Base-by-base conservation (phyloP, 495 filamentous ascomycete genomes). In the Clavariopsis aquatica region DNA sequence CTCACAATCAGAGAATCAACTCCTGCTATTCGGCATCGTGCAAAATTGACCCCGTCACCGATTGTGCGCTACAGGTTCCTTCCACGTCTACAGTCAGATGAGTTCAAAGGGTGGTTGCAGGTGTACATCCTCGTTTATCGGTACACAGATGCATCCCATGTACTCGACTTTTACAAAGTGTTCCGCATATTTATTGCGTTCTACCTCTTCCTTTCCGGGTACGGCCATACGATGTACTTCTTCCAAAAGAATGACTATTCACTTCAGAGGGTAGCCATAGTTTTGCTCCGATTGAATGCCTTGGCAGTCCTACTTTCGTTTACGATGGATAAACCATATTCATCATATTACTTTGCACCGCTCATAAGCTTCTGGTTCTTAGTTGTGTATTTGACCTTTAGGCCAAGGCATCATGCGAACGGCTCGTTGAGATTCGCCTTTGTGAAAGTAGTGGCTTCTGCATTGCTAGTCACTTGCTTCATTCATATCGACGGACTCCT, bases 31-130 rank as follows among this genome's bases (percentile, higher is more conserved):
- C 31, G 19, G 61, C 34, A 28, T n/a, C 20, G 55, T 15, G 1
- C 55, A 49, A 27, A 8, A 27, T 12, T 43, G 19, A 19, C 20
- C 36, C 29, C 34, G 24, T 7, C 34, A 55, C 15, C 54, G 20
- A 22, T 34, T 36, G 19, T 34, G 28, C 70, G 71, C 22, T 68
- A 74, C 23, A 57, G 65, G 19, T 84, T 82, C 58, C 74, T 87
- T 17, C 77, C 78, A 7, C 74, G 82, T 63, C 72, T 80, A 19
- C 84, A 86, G 64, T 83, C 81, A 3, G 78, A 87, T 65, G 85
- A 88, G 69, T 85, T 82, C 79, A 87, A 87, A 75, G 85, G 85
- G 17, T 81, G 83, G 78, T 83, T 87, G 83, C 85, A 87, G 61
- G 73, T 80, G 52, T 63, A 82, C 23, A 79, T 88, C 20, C 74